These are phyloP conservation scores for Colletotrichum sp. DNA, from an alignment of 2,329 filamentous ascomycete species.

Conservation along the genomic window DNA sequence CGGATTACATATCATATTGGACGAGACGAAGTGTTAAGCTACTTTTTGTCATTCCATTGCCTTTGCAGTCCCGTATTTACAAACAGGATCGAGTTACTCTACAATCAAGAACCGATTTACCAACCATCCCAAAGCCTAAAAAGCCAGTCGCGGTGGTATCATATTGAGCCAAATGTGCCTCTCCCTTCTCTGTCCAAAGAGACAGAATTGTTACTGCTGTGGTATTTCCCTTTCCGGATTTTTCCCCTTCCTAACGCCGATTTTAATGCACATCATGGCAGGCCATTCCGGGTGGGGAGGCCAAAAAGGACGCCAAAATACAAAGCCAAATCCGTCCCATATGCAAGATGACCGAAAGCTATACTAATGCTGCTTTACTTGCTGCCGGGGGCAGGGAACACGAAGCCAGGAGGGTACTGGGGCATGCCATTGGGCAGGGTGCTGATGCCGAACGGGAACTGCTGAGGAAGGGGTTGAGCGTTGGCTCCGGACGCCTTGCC, in stretches of 20 bases:
- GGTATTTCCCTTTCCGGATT: slow-evolving; percentile 10
- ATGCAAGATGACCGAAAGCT: background rate
- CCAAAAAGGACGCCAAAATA: slow-evolving; percentile 4
- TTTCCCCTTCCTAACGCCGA: slow-evolving; percentile 7
- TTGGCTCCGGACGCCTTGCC: slow-evolving; percentile 24
- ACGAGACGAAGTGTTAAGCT: background rate
- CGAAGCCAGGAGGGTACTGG: slow-evolving; percentile 43
- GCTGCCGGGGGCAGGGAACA: slow-evolving; percentile 39
- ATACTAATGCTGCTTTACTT: background rate
- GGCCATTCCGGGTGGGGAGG: background rate
- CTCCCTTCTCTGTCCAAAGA: background rate
- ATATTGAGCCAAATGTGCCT: background rate
- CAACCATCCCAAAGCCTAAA: background rate
- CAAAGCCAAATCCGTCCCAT: background rate
- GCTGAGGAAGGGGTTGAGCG: slow-evolving; percentile 27
- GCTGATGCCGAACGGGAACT: slow-evolving; percentile 45
- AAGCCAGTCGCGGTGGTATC: slow-evolving; percentile 8
- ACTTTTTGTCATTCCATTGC: background rate
- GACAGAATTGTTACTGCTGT: background rate
- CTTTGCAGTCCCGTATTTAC: background rate
- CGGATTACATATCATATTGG: background rate
- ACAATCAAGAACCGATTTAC: background rate
- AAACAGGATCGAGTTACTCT: background rate
- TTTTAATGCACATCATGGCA: slow-evolving; percentile 4
- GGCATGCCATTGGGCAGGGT: slow-evolving; percentile 48